A percentile compares a stretch with the other conserved stretches of the same genome.
These are phyloP conservation scores for Coemansia sp. DNA, from an alignment of 192 early-diverging fungal genomes.

Conservation along the genomic window DNA sequence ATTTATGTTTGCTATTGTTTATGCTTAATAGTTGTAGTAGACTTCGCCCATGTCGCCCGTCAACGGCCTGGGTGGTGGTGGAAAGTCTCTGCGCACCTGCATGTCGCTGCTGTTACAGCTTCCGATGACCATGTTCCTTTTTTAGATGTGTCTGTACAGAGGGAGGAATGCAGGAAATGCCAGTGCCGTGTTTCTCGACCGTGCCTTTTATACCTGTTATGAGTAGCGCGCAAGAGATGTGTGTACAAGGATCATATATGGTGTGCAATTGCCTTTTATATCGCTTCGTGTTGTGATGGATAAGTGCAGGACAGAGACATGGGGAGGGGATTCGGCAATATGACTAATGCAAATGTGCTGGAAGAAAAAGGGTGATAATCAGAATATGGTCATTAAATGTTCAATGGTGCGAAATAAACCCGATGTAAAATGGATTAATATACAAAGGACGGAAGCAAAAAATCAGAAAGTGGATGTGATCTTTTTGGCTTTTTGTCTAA, in stretches of 20 bases:
- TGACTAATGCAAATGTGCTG: background rate
- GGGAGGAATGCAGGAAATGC: background rate
- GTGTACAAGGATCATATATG: background rate
- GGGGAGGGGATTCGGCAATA: background rate
- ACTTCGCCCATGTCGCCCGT: background rate
- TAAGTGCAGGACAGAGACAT: background rate
- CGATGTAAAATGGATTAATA: too few relatives aligned
- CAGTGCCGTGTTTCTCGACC: background rate
- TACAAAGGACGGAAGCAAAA: too few relatives aligned
- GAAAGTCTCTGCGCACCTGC: constrained; percentile 14
- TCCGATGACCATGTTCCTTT: background rate
- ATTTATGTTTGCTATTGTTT: background rate
- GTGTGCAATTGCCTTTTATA: background rate
- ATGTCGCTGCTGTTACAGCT: background rate
- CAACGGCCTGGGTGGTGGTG: constrained; percentile 24
- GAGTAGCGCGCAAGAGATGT: too few relatives aligned
- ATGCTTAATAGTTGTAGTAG: constrained; percentile 5
- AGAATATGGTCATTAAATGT: too few relatives aligned
- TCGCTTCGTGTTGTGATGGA: background rate
- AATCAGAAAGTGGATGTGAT: too few relatives aligned
- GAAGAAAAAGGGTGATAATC: too few relatives aligned
- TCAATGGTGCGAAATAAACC: too few relatives aligned
- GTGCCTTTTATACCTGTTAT: too few relatives aligned
- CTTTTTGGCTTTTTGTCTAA: background rate
- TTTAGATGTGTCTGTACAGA: too few relatives aligned